These are phyloP conservation scores for Trypanosomatidae sp. DNA, from an alignment of 208 protist genomes.

Conservation along the genomic window DNA sequence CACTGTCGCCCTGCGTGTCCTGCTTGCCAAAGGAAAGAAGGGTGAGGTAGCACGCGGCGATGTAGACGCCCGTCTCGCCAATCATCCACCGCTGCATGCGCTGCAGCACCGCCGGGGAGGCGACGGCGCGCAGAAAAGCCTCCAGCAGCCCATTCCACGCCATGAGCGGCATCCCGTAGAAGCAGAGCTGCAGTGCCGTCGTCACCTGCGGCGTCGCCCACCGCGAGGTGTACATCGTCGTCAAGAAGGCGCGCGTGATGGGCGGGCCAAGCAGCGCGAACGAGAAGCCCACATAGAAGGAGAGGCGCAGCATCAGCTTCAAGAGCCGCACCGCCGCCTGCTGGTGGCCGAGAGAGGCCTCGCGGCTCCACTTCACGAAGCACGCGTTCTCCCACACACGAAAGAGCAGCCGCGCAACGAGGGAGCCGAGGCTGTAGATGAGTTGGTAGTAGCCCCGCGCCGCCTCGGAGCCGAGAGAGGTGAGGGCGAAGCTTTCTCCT, in stretches of 20 bases:
- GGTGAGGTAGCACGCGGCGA: conserved; percentile 49
- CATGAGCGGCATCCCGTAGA: conserved; percentile 70
- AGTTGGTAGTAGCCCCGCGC: conserved; percentile 87
- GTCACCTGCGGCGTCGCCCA: conserved; percentile 69
- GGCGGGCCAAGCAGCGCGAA: conserved; percentile 74
- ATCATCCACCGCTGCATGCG: conserved; percentile 57
- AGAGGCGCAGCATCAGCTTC: conserved; percentile 69
- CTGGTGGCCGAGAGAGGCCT: conserved; percentile 33
- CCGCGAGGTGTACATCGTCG: conserved; percentile 67
- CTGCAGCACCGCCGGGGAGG: conserved; percentile 35
- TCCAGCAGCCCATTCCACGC: conserved; percentile 88
- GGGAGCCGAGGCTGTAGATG: conserved; percentile 82
- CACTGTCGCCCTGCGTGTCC: conserved; percentile 19
- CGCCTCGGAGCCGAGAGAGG: conserved; percentile 47
- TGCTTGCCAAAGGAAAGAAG: conserved; percentile 10
- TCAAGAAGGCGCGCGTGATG: conserved; percentile 52
- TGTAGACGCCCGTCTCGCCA: conserved; percentile 50
- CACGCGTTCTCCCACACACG: conserved; percentile 89
- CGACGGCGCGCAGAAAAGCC: conserved; percentile 73
- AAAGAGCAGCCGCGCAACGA: conserved; percentile 88
- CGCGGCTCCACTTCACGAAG: conserved; percentile 77
- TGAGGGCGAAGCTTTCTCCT: conserved; percentile 87
- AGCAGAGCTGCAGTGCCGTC: conserved; percentile 80
- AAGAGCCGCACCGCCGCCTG: conserved; percentile 51
- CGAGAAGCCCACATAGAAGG: conserved; percentile 65